These are phyloP conservation scores for Lactarius hatsudake DNA, from an alignment of 768 basidiomycete species.

Conservation along the genomic window DNA sequence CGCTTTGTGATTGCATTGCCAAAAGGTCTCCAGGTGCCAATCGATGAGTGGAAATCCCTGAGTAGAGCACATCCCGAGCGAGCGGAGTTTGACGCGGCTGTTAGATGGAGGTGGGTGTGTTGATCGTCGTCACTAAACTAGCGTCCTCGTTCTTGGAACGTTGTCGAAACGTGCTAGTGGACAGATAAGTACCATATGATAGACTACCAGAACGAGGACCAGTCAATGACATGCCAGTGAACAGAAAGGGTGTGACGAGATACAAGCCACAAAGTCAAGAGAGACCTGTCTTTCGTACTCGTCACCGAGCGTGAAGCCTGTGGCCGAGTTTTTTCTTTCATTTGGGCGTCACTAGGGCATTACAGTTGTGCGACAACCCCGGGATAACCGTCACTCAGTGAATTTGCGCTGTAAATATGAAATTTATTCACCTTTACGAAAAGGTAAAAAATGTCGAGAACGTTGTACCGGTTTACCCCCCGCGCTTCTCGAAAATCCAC, in stretches of 20 bases:
- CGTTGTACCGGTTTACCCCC: not conserved
- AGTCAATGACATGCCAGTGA: no score
- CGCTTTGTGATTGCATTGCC: not conserved
- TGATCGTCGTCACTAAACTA: not conserved
- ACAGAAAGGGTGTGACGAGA: no score
- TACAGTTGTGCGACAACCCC: no score
- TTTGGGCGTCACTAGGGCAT: no score
- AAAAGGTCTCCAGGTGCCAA: not conserved
- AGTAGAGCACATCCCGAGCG: not conserved
- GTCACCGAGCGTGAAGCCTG: no score
- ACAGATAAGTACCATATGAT: no score
- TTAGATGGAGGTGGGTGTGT: not conserved
- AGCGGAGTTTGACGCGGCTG: not conserved
- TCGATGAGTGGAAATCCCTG: not conserved
- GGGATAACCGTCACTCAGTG: not conserved
- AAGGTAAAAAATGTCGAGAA: no score
- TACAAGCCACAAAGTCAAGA: not conserved
- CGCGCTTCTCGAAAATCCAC: slow-evolving; percentile 48
- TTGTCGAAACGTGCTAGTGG: not conserved
- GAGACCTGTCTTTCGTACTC: not conserved
- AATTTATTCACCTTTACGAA: not conserved
- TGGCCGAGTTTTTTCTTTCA: not conserved
- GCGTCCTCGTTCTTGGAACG: not conserved
- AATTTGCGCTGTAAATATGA: not conserved
- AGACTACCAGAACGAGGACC: not conserved